Evolutionary conservation across 2,329 filamentous ascomycete genomes (phyloP), one percentile per base, ranked within the genome.

Genomic region (Diaporthe nobilis): DNA sequence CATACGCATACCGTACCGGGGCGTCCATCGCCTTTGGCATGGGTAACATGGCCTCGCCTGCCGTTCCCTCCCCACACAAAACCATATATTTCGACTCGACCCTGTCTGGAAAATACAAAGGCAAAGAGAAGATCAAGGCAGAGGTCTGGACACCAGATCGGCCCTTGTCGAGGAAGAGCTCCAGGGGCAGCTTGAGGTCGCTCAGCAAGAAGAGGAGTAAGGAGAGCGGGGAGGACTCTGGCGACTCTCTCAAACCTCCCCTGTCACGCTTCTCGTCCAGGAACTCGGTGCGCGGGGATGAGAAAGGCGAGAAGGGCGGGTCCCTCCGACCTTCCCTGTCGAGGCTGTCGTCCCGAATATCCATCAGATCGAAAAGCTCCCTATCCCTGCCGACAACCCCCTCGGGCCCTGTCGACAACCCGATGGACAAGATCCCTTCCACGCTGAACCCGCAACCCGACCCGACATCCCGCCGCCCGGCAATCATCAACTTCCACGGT

Each of bases 401-500:
- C 12, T 61, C 75, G 15, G 63, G 47, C 12, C 73, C 39, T 17
- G 57, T 71, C 37, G 55, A 61, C 20, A 74, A 74, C 60, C 71
- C 68, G 31, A 76, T 75, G 75, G 73, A 75, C 61, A 70, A 72
- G 60, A 71, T 77, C 72, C 73, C 71, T 5, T 47, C 58, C 5
- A 67, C 53, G 7, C 75, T 77, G 22, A 76, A 57, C 25, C 75
- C 75, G 8, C 73, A 74, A 17, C 73, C 77, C 22, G 79, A 80
- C 39, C 75, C 75, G 25, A 71, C 70, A 13, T 49, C 70, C 25
- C 73, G 75, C n/a, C 87, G 86, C 77, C 87, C 91, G 0, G 89
- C 89, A 25, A 86, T 94, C 39, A 86, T 94, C 78, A 92, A 93
- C 81, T 92, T 92, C 79, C 92, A 94, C 79, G 92, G 92, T 37